Evolutionary conservation across 768 basidiomycete genomes (phyloP).

Genomic region (Xerocomellus dryophilus): DNA sequence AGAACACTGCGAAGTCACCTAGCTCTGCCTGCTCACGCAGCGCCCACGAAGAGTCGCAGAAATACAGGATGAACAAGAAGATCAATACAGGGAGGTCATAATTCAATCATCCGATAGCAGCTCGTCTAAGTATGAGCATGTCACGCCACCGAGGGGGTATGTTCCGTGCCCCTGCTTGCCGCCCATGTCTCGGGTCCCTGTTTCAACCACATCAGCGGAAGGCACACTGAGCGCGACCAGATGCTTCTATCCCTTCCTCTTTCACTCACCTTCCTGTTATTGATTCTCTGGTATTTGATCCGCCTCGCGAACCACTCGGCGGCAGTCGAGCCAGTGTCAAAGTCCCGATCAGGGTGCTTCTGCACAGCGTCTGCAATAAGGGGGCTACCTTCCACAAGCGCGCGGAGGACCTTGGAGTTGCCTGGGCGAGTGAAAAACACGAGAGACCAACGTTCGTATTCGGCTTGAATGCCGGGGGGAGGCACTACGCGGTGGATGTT

Average conservation of each 20-base stretch:
- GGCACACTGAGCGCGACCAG: not conserved
- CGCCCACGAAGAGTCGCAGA: not conserved
- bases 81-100: not conserved
- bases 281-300: slow-evolving; percentile 39
- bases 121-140: no score
- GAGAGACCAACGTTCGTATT: slow-evolving; percentile 59
- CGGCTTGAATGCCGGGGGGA: slow-evolving; percentile 55
- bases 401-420: slow-evolving; percentile 47
- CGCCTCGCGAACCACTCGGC: slow-evolving; percentile 42
- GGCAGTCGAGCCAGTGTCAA: slow-evolving; percentile 36
- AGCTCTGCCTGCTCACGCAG: not conserved
- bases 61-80: not conserved
- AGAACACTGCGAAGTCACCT: not conserved
- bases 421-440: slow-evolving; percentile 68
- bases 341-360: slow-evolving; percentile 36
- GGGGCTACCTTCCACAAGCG: slow-evolving; percentile 50
- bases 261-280: slow-evolving; percentile 40
- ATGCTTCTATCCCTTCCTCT: not conserved
- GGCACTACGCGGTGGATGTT: slow-evolving; percentile 64
- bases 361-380: slow-evolving; percentile 45
- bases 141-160: slow-evolving; percentile 22
- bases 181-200: slow-evolving; percentile 34
- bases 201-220: not conserved
- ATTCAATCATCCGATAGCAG: not conserved
- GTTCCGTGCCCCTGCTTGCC: slow-evolving; percentile 31